These are phyloP conservation scores for Myriosclerotinia curreyana DNA, from an alignment of 2,329 filamentous ascomycete genomes.

Conservation along the genomic window DNA sequence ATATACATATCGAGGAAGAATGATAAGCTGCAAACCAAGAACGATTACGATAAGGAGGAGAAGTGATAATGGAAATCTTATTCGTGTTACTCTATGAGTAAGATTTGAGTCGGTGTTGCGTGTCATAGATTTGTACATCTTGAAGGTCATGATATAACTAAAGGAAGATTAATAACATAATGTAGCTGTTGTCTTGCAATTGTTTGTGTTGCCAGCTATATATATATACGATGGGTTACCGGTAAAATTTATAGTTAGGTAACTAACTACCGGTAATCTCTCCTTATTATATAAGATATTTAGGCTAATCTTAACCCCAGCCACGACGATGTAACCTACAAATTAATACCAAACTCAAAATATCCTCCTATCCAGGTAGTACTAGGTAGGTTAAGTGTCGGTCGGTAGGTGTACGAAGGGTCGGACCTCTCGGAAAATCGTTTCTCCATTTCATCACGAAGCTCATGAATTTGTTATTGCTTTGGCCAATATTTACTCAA, in stretches of 20 bases:
- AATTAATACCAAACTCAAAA: too few species aligned
- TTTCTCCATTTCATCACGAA: background rate
- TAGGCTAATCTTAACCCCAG: too few species aligned
- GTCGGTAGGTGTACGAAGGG: background rate
- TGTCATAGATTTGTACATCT: conserved; percentile 18
- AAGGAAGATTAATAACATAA: background rate
- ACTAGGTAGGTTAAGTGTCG: too few species aligned
- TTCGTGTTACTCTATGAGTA: conserved; percentile 3
- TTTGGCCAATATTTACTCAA: background rate
- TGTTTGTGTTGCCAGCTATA: background rate
- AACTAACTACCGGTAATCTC: background rate
- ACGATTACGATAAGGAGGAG: conserved; percentile 27
- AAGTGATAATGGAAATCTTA: conserved; percentile 30
- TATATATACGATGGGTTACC: background rate
- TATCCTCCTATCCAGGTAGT: too few species aligned
- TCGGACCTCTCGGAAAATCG: conserved; percentile 5
- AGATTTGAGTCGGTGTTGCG: background rate
- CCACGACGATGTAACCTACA: too few species aligned
- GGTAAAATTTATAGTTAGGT: too few species aligned
- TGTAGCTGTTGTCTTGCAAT: background rate
- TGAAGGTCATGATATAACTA: background rate
- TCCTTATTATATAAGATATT: too few species aligned
- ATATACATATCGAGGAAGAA: conserved; percentile 33
- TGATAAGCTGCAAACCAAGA: conserved; percentile 31
- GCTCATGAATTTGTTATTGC: background rate